Base-by-base conservation (phyloP, 192 early-diverging fungal genomes). In the Funneliformis mosseae region DNA sequence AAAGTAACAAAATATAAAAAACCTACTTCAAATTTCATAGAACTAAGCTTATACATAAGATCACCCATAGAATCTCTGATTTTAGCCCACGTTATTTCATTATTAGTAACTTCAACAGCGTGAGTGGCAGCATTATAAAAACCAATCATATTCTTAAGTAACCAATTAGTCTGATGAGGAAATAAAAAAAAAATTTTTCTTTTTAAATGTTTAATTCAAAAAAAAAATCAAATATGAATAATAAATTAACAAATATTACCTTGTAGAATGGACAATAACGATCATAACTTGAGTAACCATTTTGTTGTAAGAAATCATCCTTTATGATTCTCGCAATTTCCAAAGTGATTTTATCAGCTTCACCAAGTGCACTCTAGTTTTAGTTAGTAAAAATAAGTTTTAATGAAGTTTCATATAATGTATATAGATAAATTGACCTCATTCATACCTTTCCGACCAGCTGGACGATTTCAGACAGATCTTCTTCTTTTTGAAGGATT, bases 291-390 rank as follows among this genome's bases (percentile, higher is more conserved):
- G 96, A 97, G 90, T 99, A 99, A 43, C 97, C 97, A 87, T 99
- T 99, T 87, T 99, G 98, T 88, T 99, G 98, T 86, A 99, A 89
- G 89, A 99, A 99, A 87, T 99, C 98, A 83, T 99, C 98, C 92
- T 99, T 99, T 84, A 99, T 95, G 81, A 99, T 91, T 80, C 94
- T 94, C 74, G 98, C 98, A 74, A 99, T 89, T 80, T 99, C 98
- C 60, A 99, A 91, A 21, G 96, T 98, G 86, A 99, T 99, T 92
- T 99, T 99, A 88, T 99, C 98, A 18, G 94, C 88, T 84, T 99
- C 98, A 23, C 94, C 96, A 80, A 86, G 78, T 6, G 85, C 85
- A 18, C 78, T 79, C 67, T 77, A 59, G 5, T 11, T 11, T 27
- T 2, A 70, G 8, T 3, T n/a, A 61, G 12, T 48, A 45, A 42